Base-by-base conservation (phyloP, 2,329 filamentous ascomycete species). In the Fusarium concolor region DNA sequence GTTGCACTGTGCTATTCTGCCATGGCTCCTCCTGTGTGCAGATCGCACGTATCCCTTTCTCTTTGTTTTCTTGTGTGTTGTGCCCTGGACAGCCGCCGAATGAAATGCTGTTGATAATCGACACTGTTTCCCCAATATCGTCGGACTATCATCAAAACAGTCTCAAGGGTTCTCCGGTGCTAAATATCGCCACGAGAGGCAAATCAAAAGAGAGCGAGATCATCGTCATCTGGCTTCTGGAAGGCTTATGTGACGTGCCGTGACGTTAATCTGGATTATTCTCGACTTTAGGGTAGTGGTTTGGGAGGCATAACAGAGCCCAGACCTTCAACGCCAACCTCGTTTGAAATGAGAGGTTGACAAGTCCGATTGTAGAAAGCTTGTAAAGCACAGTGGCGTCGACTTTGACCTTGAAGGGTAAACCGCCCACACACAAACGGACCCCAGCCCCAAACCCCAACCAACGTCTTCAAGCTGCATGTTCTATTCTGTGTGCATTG, bases 1-100 rank as follows among this genome's bases (percentile, higher is more conserved):
- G 26, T 22, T 49, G 42, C 71, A 73, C 71, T 73, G 68, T 73
- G 61, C 39, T 39, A 59, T 67, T 63, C 45, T 62, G 47, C 62
- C 65, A 68, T 66, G 33, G 59, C 29, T 56, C 62, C 45, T 15
- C 14, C 31, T 33, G 38, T 56, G 49, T 71, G 68, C 68, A 71
- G 67, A 71, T 71, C 67, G 31, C 43, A 42, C 14, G 29, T 60
- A 50, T 56, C 54, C 47, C 51, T 56, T 43, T 59, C 41, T 43
- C 41, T 61, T 37, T 61, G 8, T 26, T 53, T 63, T 57, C 20
- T 57, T 63, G 35, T 56, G 46, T 41, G 29, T 51, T 52, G 44
- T 61, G 42, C 55, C 58, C 59, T 64, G 52, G 62, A 49, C 52
- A 70, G 54, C 41, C 24, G 44, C 44, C 63, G 63, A 65, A 70